Conservation (phyloP, 768 basidiomycete species). For the Lentinula boryana region DNA sequence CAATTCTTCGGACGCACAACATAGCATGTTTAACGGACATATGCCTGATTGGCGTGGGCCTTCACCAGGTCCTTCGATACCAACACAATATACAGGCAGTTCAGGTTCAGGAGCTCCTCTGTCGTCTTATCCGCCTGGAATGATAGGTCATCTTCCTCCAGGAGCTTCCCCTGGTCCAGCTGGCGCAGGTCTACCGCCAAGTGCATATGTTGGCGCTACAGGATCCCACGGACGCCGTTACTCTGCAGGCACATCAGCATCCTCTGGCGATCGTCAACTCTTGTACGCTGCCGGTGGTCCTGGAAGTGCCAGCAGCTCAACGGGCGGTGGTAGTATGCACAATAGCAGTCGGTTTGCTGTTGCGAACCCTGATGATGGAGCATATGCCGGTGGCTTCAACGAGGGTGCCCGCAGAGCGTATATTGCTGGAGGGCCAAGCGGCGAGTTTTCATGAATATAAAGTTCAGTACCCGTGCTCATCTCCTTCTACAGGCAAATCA, state of each 20-base stretch:
- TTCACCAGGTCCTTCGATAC: background rate
- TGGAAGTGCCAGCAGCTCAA: background rate
- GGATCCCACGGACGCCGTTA: background rate
- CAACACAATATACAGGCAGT: conserved; percentile 1
- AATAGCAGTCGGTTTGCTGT: background rate
- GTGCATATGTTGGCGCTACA: background rate
- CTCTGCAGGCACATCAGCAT: background rate
- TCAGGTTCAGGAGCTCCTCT: background rate
- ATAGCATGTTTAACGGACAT: background rate
- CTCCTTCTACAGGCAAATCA: background rate
- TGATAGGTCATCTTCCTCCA: background rate
- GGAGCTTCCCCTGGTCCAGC: background rate
- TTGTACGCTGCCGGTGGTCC: background rate
- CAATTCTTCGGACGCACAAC: background rate
- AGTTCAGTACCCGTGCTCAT: background rate
- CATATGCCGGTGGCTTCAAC: background rate
- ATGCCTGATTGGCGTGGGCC: background rate
- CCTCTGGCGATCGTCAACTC: background rate
- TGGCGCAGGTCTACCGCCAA: background rate
- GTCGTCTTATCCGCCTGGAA: background rate
- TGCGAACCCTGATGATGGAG: background rate
- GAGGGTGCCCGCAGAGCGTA: conserved; percentile 1
- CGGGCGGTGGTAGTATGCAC: background rate
- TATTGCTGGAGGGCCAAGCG: background rate
- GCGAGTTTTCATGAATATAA: background rate